Evolutionary conservation across 1,284 basidiomycete genomes (phyloP), one percentile per base, ranked within the genome.

Genomic region (Cutaneotrichosporon arboriforme): DNA sequence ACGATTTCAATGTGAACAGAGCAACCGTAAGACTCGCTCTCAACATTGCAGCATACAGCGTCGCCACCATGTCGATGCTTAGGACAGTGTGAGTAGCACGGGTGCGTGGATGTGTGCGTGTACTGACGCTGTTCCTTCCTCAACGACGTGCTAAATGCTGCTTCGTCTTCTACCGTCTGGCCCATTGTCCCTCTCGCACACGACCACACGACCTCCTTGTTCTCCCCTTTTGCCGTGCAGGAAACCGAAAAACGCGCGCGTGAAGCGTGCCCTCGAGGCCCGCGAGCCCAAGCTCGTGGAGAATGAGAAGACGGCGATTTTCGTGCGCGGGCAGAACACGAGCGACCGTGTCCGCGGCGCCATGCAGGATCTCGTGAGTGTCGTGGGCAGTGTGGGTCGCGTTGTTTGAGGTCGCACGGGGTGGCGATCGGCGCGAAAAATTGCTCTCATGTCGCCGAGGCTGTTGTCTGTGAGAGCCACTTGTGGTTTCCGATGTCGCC

Each of bases 171-270:
- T 17, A n/a, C 8, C 14, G 21, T 2, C 22, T 21, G 14, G 21
- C 14, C n/a, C n/a, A n/a, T 31, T n/a, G 22, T 20, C 41, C 38
- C 8, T 10, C 18, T 21, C 20, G 40, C 22, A 8, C 23, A 7
- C 20, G 17, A 22, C n/a, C n/a, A n/a, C n/a, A n/a, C n/a, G n/a
- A n/a, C n/a, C n/a, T n/a, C n/a, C n/a, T n/a, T n/a, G n/a, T 31
- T 5, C 26, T 10, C 26, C 5, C 5, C 26, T 31, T 31, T 31
- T 31, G 26, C 26, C 35, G 10, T n/a, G 13, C 55, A 91, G 90
- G 75, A 97, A 97, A 80, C 91, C 94, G 31, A 91, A 89, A 78
- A 97, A 96, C 81, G 94, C 96, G 1, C 84, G 94, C 38, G 88
- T 90, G n/a, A 99, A 98, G 77, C 83, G 96, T 59, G 94, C 84